Percentiles rank a stretch among this genome's conserved stretches.
Conservation (phyloP, 1,139 yeast species). For the Saccharomycopsis hybrid region DNA sequence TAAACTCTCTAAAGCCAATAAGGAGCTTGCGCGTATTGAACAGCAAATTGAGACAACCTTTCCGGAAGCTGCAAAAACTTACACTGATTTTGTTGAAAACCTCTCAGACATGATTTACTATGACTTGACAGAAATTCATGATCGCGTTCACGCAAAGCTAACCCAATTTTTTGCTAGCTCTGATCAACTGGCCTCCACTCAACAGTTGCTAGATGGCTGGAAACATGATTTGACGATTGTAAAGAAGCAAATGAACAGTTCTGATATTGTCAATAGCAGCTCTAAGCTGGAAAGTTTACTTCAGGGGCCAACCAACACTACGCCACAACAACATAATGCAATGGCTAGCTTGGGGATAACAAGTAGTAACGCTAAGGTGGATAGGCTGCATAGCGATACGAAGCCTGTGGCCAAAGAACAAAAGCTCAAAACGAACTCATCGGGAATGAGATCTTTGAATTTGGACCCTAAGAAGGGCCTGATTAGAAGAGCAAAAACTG, state of each 20-base stretch:
- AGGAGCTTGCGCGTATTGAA: constrained; percentile 13
- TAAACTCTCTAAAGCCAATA: constrained; percentile 5
- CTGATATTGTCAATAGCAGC: constrained; percentile 4
- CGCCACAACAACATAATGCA: no score
- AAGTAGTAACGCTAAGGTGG: not conserved
- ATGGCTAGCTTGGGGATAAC: not conserved
- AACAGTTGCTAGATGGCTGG: constrained; percentile 6
- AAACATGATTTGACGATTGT: constrained; percentile 6
- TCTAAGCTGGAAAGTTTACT: no score
- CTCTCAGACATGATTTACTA: constrained; percentile 17
- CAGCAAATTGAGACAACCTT: constrained; percentile 17
- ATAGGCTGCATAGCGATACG: no score
- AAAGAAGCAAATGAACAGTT: constrained; percentile 8
- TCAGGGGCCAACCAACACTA: no score
- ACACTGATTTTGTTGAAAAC: constrained; percentile 15
- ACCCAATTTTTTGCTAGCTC: no score
- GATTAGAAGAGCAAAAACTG: constrained; percentile 6
- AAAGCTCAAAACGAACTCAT: constrained; percentile 4
- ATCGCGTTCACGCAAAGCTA: constrained; percentile 1
- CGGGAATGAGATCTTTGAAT: constrained; percentile 18
- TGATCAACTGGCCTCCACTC: not conserved
- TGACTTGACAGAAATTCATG: constrained; percentile 16
- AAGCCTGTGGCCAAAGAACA: no score
- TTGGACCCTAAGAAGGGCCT: constrained; percentile 9
- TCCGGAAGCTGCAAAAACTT: constrained; percentile 14